Base-by-base conservation (phyloP, 352 stramenopile species). In the Globisporangium recalcitrans region DNA sequence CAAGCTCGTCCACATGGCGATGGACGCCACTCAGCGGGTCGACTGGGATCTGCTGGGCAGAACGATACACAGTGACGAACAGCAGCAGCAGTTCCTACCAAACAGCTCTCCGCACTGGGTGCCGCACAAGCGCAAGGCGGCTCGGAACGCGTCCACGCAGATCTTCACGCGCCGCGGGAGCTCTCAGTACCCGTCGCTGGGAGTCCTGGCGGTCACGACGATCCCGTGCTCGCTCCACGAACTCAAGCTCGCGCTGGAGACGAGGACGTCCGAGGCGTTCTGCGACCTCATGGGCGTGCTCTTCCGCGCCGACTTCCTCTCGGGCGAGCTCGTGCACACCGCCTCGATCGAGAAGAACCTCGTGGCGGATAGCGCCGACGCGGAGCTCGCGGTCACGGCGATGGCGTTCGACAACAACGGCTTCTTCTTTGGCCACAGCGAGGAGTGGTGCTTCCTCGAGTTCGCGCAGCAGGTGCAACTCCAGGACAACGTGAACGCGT, bases 201-300 rank as follows among this genome's bases (percentile, higher is more conserved):
- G 19, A 19, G 42, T 48, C 19, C 42, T 48, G 6, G 42, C 42
- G 42, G 19, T 24, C 42, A 48, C 42, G 19, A 48, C 10, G 3
- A 48, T 48, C 42, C 42, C 42, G 4, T 48, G 42, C 42, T 48
- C 49, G 19, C 49, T 55, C 3, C 49, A 55, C 22, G 49, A 48
- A 19, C 42, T 48, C 42, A 48, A 48, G 42, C 42, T 48, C 42
- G 42, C 42, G 42, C 19, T 48, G 42, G 42, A 48, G 42, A 48
- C 42, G 2, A 21, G 19, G 42, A 48, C 42, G 9, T 24, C 19
- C 8, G 42, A 48, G 42, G 42, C 19, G 19, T 48, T 48, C 42
- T 48, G 42, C 19, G 42, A 48, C 42, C 42, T 48, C 42, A 48
- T 48, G 42, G 19, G 42, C n/a, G 42, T 48, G n/a, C 42, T 48